phyloP scores from a whole-genome alignment of 768 basidiomycete species.

The Pulveroboletus sp. region DNA sequence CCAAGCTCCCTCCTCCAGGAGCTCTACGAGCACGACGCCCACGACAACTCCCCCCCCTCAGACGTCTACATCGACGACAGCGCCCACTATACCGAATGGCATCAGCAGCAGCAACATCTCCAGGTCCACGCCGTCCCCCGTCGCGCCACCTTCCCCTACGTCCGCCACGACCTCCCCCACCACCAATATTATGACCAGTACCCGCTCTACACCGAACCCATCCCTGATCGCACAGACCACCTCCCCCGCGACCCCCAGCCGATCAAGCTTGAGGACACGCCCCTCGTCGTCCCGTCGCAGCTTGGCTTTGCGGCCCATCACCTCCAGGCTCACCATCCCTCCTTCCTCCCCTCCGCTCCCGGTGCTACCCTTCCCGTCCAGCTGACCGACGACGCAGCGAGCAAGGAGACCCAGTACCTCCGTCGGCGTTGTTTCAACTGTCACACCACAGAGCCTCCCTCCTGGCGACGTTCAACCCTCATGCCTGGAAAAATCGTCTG shows the following conservation, averaged over 20 bases:
- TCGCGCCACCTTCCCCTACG: constrained; percentile 73
- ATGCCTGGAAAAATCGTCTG: constrained; percentile 91
- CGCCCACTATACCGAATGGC: constrained; percentile 34
- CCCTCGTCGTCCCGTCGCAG: constrained; percentile 60
- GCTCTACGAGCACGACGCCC: constrained; percentile 56
- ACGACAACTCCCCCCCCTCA: constrained; percentile 29
- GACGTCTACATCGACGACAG: constrained; percentile 34
- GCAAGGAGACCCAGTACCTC: constrained; percentile 87
- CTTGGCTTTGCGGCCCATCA: constrained; percentile 30
- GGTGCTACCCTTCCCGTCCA: constrained; percentile 57
- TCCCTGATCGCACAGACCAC: constrained; percentile 23
- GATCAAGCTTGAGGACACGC: constrained; percentile 66
- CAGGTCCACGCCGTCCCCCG: constrained; percentile 39
- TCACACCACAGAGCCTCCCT: constrained; percentile 86
- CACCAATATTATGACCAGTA: constrained; percentile 31
- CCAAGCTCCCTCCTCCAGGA: constrained; percentile 62
- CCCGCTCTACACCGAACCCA: constrained; percentile 37
- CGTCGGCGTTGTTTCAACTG: constrained; percentile 87
- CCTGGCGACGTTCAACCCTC: constrained; percentile 82
- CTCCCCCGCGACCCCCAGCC: constrained; percentile 19
- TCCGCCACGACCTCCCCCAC: constrained; percentile 62
- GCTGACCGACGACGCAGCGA: constrained; percentile 87
- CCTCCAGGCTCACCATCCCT: constrained; percentile 34
- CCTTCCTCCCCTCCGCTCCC: constrained; percentile 39
- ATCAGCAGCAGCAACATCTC: constrained; percentile 33